Conservation (phyloP, 345 rosid species). For the Euphorbia tirucalli region DNA sequence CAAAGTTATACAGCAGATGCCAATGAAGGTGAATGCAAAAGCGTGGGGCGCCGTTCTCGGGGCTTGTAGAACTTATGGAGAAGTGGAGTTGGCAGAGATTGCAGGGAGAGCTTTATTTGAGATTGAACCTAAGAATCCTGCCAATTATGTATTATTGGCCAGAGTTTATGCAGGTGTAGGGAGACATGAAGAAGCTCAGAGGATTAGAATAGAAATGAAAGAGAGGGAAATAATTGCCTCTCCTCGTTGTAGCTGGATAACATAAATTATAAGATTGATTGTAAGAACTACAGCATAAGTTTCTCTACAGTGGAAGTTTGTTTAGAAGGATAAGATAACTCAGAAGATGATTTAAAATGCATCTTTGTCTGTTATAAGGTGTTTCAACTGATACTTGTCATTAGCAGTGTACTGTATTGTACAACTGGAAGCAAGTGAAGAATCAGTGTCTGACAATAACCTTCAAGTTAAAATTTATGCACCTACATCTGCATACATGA, state of each 20-base stretch:
- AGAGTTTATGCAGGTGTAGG: conserved; percentile 51
- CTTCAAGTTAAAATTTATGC: not conserved
- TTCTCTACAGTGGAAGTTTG: too few species aligned
- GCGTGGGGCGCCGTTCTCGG: conserved; percentile 69
- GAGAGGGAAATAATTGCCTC: conserved; percentile 47
- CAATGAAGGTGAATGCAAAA: conserved; percentile 48
- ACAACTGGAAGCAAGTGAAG: not conserved
- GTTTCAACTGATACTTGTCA: not conserved
- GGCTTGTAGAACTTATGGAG: conserved; percentile 56
- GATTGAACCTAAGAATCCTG: conserved; percentile 62
- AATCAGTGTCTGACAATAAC: not conserved
- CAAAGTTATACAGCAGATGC: conserved; percentile 45
- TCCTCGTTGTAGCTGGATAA: conserved; percentile 58
- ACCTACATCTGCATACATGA: too few species aligned
- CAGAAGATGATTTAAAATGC: too few species aligned
- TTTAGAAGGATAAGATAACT: too few species aligned
- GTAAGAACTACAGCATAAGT: too few species aligned
- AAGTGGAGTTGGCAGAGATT: conserved; percentile 60
- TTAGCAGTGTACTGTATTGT: not conserved
- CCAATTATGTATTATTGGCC: conserved; percentile 47
- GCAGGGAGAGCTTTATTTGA: conserved; percentile 48
- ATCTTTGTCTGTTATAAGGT: too few species aligned
- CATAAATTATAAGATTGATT: not conserved
- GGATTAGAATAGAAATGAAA: conserved; percentile 52
- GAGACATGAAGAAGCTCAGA: conserved; percentile 57